These are phyloP conservation scores for Colletotrichum melonis DNA, from an alignment of 2,329 filamentous ascomycete genomes.

Conservation along the genomic window DNA sequence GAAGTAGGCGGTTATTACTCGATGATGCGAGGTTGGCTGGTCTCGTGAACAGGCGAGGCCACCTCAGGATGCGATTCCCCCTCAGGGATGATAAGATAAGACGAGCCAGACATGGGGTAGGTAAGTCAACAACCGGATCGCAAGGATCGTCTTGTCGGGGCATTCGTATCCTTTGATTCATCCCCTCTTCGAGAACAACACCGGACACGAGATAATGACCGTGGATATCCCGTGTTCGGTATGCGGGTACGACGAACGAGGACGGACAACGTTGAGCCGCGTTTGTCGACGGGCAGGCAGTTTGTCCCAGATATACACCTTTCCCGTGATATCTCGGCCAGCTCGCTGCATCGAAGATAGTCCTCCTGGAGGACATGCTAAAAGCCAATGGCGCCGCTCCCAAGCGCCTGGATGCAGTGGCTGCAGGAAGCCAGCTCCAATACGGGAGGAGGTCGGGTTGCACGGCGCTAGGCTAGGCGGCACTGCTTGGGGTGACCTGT, in stretches of 20 bases:
- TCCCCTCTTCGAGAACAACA: neutral
- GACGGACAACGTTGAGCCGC: neutral
- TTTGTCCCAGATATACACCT: neutral
- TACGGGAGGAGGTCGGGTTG: slow-evolving; percentile 32
- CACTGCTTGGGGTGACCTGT: slow-evolving; percentile 8
- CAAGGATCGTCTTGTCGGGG: slow-evolving; percentile 9
- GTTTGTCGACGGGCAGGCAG: neutral
- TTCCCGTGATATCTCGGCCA: neutral
- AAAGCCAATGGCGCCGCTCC: slow-evolving; percentile 10
- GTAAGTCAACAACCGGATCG: slow-evolving; percentile 2
- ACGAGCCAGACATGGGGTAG: neutral
- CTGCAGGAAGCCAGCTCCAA: slow-evolving; percentile 27
- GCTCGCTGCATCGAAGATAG: neutral
- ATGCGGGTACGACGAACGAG: neutral
- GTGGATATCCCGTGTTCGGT: neutral
- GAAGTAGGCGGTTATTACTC: neutral
- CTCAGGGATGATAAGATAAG: slow-evolving; percentile 27
- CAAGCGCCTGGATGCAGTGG: slow-evolving; percentile 14
- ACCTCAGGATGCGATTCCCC: slow-evolving; percentile 12
- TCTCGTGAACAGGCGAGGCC: slow-evolving; percentile 18
- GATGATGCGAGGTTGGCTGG: slow-evolving; percentile 8
- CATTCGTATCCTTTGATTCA: slow-evolving; percentile 18
- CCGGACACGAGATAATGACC: neutral
- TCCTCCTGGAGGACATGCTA: neutral
- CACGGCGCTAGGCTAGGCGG: slow-evolving; percentile 31